Evolutionary conservation across 306 rosid genomes (phyloP).

Genomic region (Sindora glabra): DNA sequence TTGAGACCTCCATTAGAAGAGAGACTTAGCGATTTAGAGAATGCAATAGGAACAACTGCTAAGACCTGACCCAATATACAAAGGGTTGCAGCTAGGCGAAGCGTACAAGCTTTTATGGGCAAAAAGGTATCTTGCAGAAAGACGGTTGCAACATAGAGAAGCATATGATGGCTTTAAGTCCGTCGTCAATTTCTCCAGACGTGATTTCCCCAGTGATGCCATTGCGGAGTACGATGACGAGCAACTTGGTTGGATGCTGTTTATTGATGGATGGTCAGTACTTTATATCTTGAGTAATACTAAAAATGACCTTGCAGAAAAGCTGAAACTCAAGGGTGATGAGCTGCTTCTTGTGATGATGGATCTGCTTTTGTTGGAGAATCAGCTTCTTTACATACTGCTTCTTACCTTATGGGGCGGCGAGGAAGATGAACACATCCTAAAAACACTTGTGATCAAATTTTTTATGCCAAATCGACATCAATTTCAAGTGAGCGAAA

Average conservation of each 20-base stretch:
- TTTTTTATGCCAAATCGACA: too few relatives aligned
- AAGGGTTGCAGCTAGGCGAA: too few relatives aligned
- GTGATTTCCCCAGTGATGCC: not conserved
- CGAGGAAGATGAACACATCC: rapidly evolving
- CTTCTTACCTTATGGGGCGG: not conserved
- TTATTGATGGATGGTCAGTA: conserved; percentile 16
- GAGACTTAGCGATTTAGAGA: too few relatives aligned
- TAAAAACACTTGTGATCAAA: not conserved
- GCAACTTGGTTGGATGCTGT: conserved; percentile 1
- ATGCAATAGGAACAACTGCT: too few relatives aligned
- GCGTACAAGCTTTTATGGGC: not conserved
- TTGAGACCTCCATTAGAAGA: too few relatives aligned
- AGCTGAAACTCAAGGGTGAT: not conserved
- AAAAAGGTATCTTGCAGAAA: not conserved
- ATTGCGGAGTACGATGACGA: not conserved
- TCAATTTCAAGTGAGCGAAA: too few relatives aligned
- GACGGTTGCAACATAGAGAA: rapidly evolving
- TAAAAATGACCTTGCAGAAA: not conserved
- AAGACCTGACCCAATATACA: too few relatives aligned
- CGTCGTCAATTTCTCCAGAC: not conserved
- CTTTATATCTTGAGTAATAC: too few relatives aligned
- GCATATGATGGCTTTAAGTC: not conserved
- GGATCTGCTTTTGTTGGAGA: conserved; percentile 26
- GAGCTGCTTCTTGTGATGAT: not conserved
- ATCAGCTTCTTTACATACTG: conserved; percentile 12